Evolutionary conservation across 228 moss, liverwort and hornwort species (phyloP), one percentile per base, ranked within the genome.

Genomic region (Sphagnum fallax): DNA sequence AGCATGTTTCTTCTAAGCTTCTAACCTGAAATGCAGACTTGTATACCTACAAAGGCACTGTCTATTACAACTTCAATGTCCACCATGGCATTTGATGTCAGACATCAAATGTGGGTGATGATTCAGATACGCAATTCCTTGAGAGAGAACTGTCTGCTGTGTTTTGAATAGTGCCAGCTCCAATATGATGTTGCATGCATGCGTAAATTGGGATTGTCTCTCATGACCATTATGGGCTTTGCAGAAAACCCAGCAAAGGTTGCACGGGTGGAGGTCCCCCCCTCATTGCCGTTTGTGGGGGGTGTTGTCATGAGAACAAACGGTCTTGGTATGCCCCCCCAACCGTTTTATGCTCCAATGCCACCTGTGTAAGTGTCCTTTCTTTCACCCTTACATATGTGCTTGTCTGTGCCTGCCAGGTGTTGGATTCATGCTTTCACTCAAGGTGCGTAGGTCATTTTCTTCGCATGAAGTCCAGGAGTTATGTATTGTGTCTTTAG

Each of bases 391-490:
- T 87, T 92, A 89, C 87, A 89, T 75, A 65, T 73, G 75, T 66
- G 83, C 80, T 80, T 85, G 80, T 85, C 81, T 91, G 87, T 87
- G 87, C 55, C 85, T 80, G 83, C 87, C 89, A 89, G 93, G 93
- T 87, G 77, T 87, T 80, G 89, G 87, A 87, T 83, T 85, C 89
- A 84, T 89, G 83, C 81, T 89, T 89, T 81, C 84, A 72, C 71
- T 84, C 89, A 92, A 92, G 91, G 91, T 92, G 89, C 87, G 89
- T 92, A 85, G 89, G 91, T 83, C 89, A 89, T 87, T 83, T 89
- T 89, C 84, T 87, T 83, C 77, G 78, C 59, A 68, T 32, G 32
- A 32, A 71, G 68, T 86, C 70, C 76, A 83, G 74, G 75, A 32
- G 32, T 32, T 32, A 51, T 16, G 65, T 65, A 65, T 49, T 14